Conservation (phyloP, 2,329 filamentous ascomycete genomes). For the Verticillium albo-atrum region DNA sequence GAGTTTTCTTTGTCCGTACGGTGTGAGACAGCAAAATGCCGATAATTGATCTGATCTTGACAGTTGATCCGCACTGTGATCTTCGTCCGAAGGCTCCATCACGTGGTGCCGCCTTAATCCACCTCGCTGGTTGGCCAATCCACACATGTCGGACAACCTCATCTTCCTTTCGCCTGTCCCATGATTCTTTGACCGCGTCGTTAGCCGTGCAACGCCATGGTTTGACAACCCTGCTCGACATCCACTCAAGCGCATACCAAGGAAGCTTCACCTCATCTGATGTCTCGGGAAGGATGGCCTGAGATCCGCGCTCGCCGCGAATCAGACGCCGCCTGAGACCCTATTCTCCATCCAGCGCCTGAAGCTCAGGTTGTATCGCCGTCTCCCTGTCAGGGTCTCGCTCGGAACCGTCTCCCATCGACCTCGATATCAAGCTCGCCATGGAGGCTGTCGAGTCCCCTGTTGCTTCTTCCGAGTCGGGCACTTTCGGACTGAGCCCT, state of each 20-base stretch:
- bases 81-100: background rate
- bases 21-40: background rate
- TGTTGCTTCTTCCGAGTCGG: constrained; percentile 19
- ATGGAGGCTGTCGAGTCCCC: constrained; percentile 25
- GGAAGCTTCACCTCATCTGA: background rate
- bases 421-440: background rate
- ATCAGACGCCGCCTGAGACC: background rate
- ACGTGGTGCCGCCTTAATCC: background rate
- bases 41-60: background rate
- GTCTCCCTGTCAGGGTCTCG: background rate
- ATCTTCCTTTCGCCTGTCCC: background rate
- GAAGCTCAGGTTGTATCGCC: background rate
- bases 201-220: background rate
- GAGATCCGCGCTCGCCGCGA: constrained; percentile 2
- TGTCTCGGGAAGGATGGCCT: background rate
- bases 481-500: constrained; percentile 10
- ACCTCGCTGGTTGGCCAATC: background rate
- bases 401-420: background rate
- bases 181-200: background rate
- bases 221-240: background rate
- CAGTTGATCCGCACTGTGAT: background rate
- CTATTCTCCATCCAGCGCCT: background rate
- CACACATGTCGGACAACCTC: background rate
- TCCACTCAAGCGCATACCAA: background rate
- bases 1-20: constrained; percentile 21